These are phyloP conservation scores for Curvularia eragrostidis DNA, from an alignment of 2,329 filamentous ascomycete genomes.

Conservation along the genomic window DNA sequence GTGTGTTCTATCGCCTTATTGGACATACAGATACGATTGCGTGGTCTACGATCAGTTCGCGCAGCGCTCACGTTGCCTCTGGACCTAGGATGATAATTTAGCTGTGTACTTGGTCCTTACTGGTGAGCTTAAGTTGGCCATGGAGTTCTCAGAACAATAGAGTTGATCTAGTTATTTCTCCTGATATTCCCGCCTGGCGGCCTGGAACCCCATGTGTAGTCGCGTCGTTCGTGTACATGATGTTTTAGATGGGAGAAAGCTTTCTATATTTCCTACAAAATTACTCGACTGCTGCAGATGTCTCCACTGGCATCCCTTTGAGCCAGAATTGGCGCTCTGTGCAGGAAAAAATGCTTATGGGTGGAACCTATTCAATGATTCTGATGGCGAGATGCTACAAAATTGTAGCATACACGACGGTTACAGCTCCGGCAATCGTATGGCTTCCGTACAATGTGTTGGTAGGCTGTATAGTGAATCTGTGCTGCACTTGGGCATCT, in stretches of 20 bases:
- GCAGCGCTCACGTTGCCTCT: background rate
- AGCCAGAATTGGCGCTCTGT: background rate
- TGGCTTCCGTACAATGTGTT: background rate
- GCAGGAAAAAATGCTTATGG: background rate
- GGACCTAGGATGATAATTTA: background rate
- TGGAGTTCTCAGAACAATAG: conserved; percentile 23
- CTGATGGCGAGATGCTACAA: conserved; percentile 17
- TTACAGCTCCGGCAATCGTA: background rate
- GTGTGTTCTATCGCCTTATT: background rate
- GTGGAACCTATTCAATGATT: background rate
- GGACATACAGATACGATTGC: background rate
- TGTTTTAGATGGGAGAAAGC: conserved; percentile 22
- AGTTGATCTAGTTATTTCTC: conserved; percentile 39
- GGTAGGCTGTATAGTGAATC: background rate
- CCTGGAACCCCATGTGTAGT: conserved; percentile 31
- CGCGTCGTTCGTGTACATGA: conserved; percentile 26
- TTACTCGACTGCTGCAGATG: background rate
- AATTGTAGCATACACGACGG: conserved; percentile 26
- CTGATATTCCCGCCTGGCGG: conserved; percentile 32
- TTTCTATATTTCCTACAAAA: background rate
- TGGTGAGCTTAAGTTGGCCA: conserved; percentile 30
- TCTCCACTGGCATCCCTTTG: background rate
- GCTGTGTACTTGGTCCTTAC: conserved; percentile 13
- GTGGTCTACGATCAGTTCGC: background rate
- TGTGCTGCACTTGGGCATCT: background rate